Conservation (phyloP, 202 grass and related monocot species). For the Tripidium arundinaceum region DNA sequence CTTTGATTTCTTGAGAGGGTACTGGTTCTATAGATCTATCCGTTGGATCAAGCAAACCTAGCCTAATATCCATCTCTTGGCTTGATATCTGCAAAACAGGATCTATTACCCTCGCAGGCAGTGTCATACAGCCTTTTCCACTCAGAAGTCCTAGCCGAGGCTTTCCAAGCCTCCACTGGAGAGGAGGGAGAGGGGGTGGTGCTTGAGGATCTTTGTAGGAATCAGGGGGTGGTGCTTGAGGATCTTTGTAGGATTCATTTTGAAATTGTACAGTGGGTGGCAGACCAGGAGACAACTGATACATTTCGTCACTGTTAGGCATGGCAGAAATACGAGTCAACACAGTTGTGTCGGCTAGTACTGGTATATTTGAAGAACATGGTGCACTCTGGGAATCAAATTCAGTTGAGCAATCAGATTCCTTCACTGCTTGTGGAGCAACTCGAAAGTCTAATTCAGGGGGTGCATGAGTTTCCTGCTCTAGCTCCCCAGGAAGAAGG, state of each 20-base stretch:
- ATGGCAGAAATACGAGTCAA: constrained; percentile 8
- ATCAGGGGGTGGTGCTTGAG: constrained; percentile 7
- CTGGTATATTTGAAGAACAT: constrained; percentile 27
- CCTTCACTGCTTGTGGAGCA: constrained; percentile 22
- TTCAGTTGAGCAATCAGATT: constrained; percentile 16
- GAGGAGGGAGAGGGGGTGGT: constrained; percentile 79
- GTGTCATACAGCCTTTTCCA: constrained; percentile 22
- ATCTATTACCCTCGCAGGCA: constrained; percentile 23
- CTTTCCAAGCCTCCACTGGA: constrained; percentile 82
- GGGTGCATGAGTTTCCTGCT: constrained; percentile 23
- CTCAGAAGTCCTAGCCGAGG: constrained; percentile 40
- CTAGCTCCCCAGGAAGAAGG: constrained; percentile 7
- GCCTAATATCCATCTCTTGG: constrained; percentile 11
- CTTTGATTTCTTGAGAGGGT: constrained; percentile 15
- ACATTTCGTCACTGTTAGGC: constrained; percentile 9
- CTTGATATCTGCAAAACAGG: constrained; percentile 26
- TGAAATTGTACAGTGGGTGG: constrained; percentile 22
- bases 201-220: constrained; percentile 44
- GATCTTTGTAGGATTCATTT: constrained; percentile 45
- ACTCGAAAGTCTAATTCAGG: constrained; percentile 20
- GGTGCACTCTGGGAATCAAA: constrained; percentile 10
- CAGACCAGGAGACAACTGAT: constrained; percentile 7
- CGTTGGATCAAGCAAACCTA: constrained; percentile 13
- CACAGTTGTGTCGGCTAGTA: constrained; percentile 30
- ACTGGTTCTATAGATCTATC: constrained; percentile 22